A percentile compares a stretch with the other conserved stretches of the same genome.
phyloP scores from a whole-genome alignment of 768 basidiomycete genomes.

The Termitomyces sp. region DNA sequence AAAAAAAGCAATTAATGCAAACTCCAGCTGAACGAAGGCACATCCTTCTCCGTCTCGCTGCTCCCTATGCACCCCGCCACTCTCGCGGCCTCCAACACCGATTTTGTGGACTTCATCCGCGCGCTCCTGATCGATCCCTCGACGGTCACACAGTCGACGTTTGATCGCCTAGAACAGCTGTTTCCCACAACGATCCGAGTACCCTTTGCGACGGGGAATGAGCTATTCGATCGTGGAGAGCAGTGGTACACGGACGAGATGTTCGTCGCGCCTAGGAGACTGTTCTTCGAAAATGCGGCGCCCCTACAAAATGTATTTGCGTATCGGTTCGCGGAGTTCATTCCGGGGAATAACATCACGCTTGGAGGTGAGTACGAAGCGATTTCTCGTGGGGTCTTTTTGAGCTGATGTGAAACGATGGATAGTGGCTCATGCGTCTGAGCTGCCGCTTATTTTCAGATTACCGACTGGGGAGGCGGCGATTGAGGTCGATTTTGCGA shows the following conservation, averaged over 20 bases:
- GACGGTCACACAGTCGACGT: constrained; percentile 35
- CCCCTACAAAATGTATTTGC: constrained; percentile 41
- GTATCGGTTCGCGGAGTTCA: constrained; percentile 52
- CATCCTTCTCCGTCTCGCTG: constrained; percentile 33
- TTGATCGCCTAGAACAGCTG: constrained; percentile 29
- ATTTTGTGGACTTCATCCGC: constrained; percentile 43
- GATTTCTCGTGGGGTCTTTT: not conserved
- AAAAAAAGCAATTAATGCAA: no score
- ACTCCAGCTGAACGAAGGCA: constrained; percentile 48
- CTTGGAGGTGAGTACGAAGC: constrained; percentile 34
- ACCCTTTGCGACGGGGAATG: constrained; percentile 54
- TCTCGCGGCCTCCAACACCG: constrained; percentile 31
- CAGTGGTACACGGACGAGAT: constrained; percentile 57
- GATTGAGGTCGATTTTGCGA: constrained; percentile 39
- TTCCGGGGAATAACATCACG: constrained; percentile 43
- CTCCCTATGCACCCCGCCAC: constrained; percentile 29
- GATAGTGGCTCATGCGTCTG: constrained; percentile 44
- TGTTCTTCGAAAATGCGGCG: constrained; percentile 45
- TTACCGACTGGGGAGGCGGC: constrained; percentile 30
- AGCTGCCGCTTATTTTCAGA: constrained; percentile 44
- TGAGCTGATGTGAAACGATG: not conserved
- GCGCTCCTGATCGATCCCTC: constrained; percentile 47
- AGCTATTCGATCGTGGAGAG: constrained; percentile 48
- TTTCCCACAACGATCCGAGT: constrained; percentile 37
- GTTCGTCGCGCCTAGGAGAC: constrained; percentile 45